These are phyloP conservation scores for Phytophthora meadii DNA, from an alignment of 352 stramenopile genomes.

Conservation along the genomic window DNA sequence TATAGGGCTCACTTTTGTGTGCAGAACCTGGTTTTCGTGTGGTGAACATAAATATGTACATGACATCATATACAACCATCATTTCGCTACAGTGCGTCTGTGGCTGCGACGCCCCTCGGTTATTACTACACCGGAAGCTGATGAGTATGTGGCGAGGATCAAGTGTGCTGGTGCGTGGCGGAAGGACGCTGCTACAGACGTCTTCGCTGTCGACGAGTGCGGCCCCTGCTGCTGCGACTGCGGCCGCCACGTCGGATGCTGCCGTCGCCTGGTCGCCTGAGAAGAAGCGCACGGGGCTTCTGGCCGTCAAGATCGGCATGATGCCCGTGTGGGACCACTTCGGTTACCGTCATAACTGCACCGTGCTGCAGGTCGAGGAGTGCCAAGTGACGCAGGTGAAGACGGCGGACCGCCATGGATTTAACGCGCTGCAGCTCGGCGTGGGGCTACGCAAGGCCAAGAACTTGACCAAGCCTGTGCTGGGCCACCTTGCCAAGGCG, in stretches of 20 bases:
- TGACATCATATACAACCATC: neutral
- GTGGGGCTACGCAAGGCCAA: constrained; percentile 96
- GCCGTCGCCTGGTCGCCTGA: constrained; percentile 64
- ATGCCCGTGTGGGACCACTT: constrained; percentile 99
- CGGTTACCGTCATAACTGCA: constrained; percentile 97
- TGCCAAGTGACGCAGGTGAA: constrained; percentile 97
- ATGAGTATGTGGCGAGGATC: constrained; percentile 50
- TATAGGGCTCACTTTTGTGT: constrained; percentile 21
- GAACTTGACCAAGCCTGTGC: constrained; percentile 94
- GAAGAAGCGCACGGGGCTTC: constrained; percentile 89
- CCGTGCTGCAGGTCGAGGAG: constrained; percentile 91
- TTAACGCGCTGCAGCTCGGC: constrained; percentile 96
- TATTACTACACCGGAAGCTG: constrained; percentile 3
- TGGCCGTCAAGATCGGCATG: constrained; percentile 99
- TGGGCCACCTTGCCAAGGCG: constrained; percentile 93
- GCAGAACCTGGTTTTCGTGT: neutral
- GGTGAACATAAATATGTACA: neutral
- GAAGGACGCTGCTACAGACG: constrained; percentile 21
- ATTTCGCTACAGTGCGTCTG: constrained; percentile 16
- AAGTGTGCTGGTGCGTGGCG: constrained; percentile 30
- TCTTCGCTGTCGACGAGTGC: constrained; percentile 33
- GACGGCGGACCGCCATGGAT: constrained; percentile 93
- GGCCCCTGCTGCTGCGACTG: neutral
- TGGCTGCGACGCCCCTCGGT: constrained; percentile 13
- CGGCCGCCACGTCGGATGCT: constrained; percentile 2